Conservation (phyloP, 805 yeast species). For the Cyberlindnera saturnus region DNA sequence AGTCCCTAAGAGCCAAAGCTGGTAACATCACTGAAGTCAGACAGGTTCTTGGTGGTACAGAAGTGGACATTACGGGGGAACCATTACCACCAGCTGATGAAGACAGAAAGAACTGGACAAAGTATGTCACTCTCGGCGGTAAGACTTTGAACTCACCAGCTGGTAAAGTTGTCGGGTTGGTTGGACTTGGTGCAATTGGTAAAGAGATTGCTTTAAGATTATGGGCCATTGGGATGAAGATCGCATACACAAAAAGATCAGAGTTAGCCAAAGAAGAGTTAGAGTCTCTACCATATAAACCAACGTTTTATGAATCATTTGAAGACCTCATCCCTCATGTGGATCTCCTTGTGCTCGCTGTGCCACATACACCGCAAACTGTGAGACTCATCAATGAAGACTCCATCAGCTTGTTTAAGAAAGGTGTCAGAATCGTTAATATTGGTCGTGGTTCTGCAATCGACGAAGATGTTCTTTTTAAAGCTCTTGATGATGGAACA, state of each 20-base stretch:
- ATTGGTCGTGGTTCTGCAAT: conserved; percentile 71
- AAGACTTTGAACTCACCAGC: conserved; percentile 44
- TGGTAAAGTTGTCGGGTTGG: conserved; percentile 53
- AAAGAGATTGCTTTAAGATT: conserved; percentile 54
- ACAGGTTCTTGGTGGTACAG: conserved; percentile 27
- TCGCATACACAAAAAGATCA: conserved; percentile 56
- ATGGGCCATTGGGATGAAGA: conserved; percentile 53
- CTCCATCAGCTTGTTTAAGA: conserved; percentile 40
- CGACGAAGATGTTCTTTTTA: conserved; percentile 59
- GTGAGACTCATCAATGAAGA: conserved; percentile 44
- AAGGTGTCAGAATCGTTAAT: conserved; percentile 59
- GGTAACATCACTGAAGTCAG: conserved; percentile 44
- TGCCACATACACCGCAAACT: conserved; percentile 61
- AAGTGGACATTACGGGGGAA: conserved; percentile 29
- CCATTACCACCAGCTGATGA: conserved; percentile 20
- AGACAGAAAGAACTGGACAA: conserved; percentile 32
- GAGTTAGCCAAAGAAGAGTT: conserved; percentile 29
- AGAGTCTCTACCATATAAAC: conserved; percentile 39
- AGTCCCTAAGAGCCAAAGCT: conserved; percentile 30
- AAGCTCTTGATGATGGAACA: conserved; percentile 53
- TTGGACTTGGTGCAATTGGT: conserved; percentile 78
- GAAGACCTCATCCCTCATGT: conserved; percentile 33
- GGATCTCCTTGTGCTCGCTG: conserved; percentile 59
- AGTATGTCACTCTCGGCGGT: conserved; percentile 40
- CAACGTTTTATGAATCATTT: conserved; percentile 39